phyloP scores from a whole-genome alignment of 164 flowering plant genomes.

The Liquidambar formosana region DNA sequence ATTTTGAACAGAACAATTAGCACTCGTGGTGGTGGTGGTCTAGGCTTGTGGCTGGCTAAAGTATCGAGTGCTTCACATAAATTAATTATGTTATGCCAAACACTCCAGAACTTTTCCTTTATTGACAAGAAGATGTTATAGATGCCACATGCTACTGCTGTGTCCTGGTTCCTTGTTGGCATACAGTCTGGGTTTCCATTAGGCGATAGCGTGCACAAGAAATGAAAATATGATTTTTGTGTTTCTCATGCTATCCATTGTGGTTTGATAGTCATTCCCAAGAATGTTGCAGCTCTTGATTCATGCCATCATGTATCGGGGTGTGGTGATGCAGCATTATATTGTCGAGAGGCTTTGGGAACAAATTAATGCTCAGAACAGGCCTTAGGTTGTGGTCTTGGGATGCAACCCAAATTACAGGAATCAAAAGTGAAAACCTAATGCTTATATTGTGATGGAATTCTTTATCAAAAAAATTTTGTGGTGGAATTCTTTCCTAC shows the following conservation, averaged over 20 bases:
- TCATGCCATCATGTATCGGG: neutral
- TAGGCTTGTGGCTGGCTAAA: too few species aligned
- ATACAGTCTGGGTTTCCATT: neutral
- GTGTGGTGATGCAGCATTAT: neutral
- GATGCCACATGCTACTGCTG: neutral
- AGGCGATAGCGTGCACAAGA: neutral
- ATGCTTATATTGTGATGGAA: too few species aligned
- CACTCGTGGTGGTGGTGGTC: too few species aligned
- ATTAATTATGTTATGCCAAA: too few species aligned
- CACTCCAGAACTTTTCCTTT: neutral
- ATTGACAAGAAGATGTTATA: neutral
- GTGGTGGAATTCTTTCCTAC: too few species aligned
- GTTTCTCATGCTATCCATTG: neutral
- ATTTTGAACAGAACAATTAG: too few species aligned
- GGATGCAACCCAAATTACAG: neutral
- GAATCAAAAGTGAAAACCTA: too few species aligned
- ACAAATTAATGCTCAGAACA: too few species aligned
- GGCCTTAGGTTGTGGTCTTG: too few species aligned
- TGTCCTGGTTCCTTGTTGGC: neutral
- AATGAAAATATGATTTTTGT: neutral
- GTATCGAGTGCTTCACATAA: too few species aligned
- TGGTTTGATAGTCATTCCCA: neutral
- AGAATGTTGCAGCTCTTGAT: neutral
- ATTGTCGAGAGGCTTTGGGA: too few species aligned
- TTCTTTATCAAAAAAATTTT: too few species aligned